These are phyloP conservation scores for Acarospora socialis DNA, from an alignment of 2,329 filamentous ascomycete genomes.

Conservation along the genomic window DNA sequence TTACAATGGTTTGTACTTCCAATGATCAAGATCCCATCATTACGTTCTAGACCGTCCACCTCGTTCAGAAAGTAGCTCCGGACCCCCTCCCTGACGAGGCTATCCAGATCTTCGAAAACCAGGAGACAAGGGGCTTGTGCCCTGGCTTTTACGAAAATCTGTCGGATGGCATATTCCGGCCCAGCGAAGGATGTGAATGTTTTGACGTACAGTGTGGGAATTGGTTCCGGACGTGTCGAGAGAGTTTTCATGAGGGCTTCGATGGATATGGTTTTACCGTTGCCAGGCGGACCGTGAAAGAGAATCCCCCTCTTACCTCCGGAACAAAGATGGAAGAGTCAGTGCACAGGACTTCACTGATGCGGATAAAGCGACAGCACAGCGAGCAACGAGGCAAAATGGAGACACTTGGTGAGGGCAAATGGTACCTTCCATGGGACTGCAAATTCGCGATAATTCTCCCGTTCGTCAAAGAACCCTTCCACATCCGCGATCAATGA, in stretches of 20 bases:
- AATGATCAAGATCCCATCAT: slow-evolving; percentile 58
- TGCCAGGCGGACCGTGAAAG: slow-evolving; percentile 50
- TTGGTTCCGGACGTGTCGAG: slow-evolving; percentile 36
- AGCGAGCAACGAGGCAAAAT: background rate
- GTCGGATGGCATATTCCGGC: slow-evolving; percentile 40
- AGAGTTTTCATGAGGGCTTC: slow-evolving; percentile 56
- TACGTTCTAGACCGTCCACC: slow-evolving; percentile 53
- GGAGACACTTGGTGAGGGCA: background rate
- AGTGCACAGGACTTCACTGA: background rate
- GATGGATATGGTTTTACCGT: slow-evolving; percentile 57
- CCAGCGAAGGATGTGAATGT: slow-evolving; percentile 36
- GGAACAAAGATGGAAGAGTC: slow-evolving; percentile 2
- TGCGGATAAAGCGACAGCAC: background rate
- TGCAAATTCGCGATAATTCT: slow-evolving; percentile 44
- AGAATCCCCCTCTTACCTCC: slow-evolving; percentile 40
- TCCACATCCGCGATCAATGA: slow-evolving; percentile 48
- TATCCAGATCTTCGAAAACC: slow-evolving; percentile 59
- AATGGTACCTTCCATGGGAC: slow-evolving; percentile 50
- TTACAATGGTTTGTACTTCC: slow-evolving; percentile 46
- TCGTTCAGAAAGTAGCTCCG: slow-evolving; percentile 60
- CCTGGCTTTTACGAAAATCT: slow-evolving; percentile 46
- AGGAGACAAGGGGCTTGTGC: slow-evolving; percentile 52
- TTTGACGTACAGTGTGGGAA: slow-evolving; percentile 51
- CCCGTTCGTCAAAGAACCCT: slow-evolving; percentile 47
- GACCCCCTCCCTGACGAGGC: slow-evolving; percentile 44